Percentiles rank a stretch among this genome's conserved stretches.
Evolutionary conservation across 305 asterid genomes (phyloP).

Genomic region (Withania somnifera): DNA sequence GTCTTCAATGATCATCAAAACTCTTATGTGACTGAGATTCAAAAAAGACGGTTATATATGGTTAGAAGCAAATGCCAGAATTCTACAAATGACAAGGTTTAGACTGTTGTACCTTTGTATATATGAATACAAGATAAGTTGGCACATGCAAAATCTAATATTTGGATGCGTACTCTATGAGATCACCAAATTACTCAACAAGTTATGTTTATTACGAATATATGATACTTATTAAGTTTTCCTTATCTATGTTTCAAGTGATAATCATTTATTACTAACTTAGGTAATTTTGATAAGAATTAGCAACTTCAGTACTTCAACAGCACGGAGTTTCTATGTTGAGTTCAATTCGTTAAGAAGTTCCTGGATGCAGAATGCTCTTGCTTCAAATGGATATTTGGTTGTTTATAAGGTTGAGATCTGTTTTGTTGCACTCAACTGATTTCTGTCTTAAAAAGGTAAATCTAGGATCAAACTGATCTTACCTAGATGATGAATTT

Average conservation of each 20-base stretch:
- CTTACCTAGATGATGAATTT: neutral
- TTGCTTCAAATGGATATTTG: neutral
- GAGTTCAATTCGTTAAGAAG: neutral
- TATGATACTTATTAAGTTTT: neutral
- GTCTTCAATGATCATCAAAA: neutral
- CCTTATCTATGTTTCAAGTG: neutral
- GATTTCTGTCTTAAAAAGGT: neutral
- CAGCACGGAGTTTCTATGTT: neutral
- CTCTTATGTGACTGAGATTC: neutral
- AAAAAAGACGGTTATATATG: neutral
- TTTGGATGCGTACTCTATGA: neutral
- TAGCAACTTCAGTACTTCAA: neutral
- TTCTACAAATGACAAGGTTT: neutral
- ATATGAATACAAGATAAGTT: neutral
- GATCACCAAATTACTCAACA: neutral
- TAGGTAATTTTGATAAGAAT: neutral
- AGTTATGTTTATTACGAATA: neutral
- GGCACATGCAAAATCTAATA: neutral
- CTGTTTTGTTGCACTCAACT: neutral
- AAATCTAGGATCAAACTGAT: neutral
- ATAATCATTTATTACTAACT: neutral
- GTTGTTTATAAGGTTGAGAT: neutral
- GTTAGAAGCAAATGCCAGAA: neutral
- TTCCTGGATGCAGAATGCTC: neutral
- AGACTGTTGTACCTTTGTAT: neutral